phyloP scores from a whole-genome alignment of 768 basidiomycete species.

The Hygrophorus pudorinus region DNA sequence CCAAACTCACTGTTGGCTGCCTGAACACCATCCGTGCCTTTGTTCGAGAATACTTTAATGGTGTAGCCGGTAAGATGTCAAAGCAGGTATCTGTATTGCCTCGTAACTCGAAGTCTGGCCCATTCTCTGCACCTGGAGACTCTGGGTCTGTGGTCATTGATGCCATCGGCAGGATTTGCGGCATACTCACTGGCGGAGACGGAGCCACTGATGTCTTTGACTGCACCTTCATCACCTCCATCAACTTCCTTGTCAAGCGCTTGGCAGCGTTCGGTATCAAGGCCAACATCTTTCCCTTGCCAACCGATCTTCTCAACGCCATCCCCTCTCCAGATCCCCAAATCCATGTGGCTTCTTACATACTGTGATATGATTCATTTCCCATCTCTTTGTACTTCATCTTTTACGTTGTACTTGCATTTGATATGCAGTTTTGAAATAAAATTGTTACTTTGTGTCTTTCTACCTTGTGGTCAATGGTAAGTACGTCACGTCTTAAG shows the following conservation, averaged over 20 bases:
- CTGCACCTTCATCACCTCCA: background rate
- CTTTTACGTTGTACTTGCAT: too few relatives aligned
- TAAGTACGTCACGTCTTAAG: too few relatives aligned
- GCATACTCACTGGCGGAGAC: background rate
- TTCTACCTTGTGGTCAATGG: too few relatives aligned
- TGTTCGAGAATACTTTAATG: constrained; percentile 11
- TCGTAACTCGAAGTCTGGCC: background rate
- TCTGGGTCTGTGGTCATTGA: background rate
- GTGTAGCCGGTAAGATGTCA: background rate
- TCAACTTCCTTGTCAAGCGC: constrained; percentile 11
- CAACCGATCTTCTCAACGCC: too few relatives aligned
- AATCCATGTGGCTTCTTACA: too few relatives aligned
- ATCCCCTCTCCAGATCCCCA: too few relatives aligned
- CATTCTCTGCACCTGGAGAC: background rate
- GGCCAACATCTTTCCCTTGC: too few relatives aligned
- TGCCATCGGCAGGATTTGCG: background rate
- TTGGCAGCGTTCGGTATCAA: too few relatives aligned
- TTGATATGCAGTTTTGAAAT: too few relatives aligned
- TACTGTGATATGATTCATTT: too few relatives aligned
- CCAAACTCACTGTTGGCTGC: constrained; percentile 17
- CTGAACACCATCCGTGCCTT: constrained; percentile 13
- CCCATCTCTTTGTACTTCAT: too few relatives aligned
- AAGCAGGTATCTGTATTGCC: background rate
- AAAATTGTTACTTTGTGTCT: too few relatives aligned
- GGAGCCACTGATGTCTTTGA: constrained; percentile 1